These are phyloP conservation scores for Saccharomycopsis amapae DNA, from an alignment of 805 yeast genomes.

Conservation along the genomic window DNA sequence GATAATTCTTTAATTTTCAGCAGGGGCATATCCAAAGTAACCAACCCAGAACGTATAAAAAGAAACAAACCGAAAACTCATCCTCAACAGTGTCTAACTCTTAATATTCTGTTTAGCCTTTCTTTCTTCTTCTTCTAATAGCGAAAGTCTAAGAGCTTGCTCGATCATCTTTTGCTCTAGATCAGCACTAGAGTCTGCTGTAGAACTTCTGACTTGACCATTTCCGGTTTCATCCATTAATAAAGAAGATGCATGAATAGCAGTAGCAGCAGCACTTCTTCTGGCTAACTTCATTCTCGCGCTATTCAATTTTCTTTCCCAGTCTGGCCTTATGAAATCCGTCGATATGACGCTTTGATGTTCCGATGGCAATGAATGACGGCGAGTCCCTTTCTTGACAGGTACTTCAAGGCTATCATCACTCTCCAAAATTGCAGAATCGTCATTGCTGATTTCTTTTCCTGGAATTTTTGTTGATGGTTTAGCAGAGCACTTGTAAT, in stretches of 20 bases:
- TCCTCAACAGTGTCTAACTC: background rate
- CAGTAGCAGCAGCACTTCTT: constrained; percentile 89
- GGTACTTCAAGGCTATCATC: background rate
- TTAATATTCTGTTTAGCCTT: constrained; percentile 23
- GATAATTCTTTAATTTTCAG: no score
- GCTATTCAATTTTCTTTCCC: constrained; percentile 68
- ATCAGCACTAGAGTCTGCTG: constrained; percentile 29
- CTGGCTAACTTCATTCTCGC: constrained; percentile 77
- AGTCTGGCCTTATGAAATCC: constrained; percentile 84
- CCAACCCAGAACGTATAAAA: no score
- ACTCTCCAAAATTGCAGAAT: constrained; percentile 1
- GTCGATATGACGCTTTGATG: constrained; percentile 69
- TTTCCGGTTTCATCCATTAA: constrained; percentile 18
- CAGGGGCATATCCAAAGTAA: no score
- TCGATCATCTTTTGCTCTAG: constrained; percentile 74
- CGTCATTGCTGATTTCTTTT: background rate
- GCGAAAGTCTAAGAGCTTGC: constrained; percentile 70
- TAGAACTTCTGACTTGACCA: constrained; percentile 20
- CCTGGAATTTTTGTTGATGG: background rate
- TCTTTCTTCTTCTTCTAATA: constrained; percentile 62
- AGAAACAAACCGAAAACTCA: no score
- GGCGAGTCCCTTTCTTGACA: constrained; percentile 24
- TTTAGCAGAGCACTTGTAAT: no score
- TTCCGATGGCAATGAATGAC: constrained; percentile 56
- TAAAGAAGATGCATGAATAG: constrained; percentile 82